Evolutionary conservation across 257 asterid species (phyloP).

Genomic region (Salvia miltiorrhiza): DNA sequence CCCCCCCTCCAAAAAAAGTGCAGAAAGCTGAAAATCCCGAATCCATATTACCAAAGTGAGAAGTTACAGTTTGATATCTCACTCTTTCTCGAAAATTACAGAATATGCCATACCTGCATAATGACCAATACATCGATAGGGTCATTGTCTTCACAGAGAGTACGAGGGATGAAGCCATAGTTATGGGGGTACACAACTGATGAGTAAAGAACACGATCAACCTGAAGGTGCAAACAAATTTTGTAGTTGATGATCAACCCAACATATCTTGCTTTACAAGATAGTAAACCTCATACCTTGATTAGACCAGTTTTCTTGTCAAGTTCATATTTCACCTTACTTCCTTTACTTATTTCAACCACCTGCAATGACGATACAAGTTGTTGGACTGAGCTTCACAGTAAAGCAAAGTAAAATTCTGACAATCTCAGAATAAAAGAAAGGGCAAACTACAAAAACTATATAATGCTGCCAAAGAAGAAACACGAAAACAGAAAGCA

Average conservation of each 20-base stretch:
- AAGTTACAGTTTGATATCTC: background rate
- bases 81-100: background rate
- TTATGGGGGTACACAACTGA: constrained; percentile 98
- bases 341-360: constrained; percentile 87
- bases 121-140: constrained; percentile 95
- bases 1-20: too few species aligned
- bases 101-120: constrained; percentile 72
- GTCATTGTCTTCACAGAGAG: constrained; percentile 91
- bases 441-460: background rate
- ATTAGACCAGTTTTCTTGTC: constrained; percentile 95
- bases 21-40: background rate
- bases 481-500: constrained; percentile 2
- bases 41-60: background rate
- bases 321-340: constrained; percentile 97
- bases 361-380: constrained; percentile 51
- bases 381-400: constrained; percentile 6
- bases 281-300: constrained; percentile 51
- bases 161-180: constrained; percentile 97
- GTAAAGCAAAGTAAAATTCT: background rate
- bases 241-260: constrained; percentile 7
- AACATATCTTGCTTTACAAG: background rate
- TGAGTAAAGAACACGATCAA: constrained; percentile 93
- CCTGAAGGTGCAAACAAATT: constrained; percentile 42
- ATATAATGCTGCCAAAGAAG: background rate
- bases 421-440: background rate